Evolutionary conservation across 2,329 filamentous ascomycete genomes (phyloP).

Genomic region (Curvularia sp.): DNA sequence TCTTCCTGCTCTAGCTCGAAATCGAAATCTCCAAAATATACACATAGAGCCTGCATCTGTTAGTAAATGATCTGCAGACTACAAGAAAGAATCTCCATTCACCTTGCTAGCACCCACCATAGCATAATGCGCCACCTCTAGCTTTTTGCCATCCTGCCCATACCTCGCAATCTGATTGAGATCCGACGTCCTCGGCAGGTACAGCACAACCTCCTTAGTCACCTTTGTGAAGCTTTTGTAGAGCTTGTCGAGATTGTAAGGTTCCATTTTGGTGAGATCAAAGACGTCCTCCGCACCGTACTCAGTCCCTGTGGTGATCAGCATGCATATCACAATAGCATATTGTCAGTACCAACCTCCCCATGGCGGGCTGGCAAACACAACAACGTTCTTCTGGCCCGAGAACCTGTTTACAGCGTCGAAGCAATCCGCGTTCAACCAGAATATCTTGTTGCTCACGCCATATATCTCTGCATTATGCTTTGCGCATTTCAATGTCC

Average conservation of each 20-base stretch:
- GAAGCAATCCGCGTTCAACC: slow-evolving; percentile 88
- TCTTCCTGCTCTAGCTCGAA: slow-evolving; percentile 37
- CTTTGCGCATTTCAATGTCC: slow-evolving; percentile 86
- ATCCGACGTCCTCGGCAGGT: slow-evolving; percentile 70
- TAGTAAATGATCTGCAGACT: background rate
- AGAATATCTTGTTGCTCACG: slow-evolving; percentile 78
- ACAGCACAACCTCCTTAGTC: slow-evolving; percentile 71
- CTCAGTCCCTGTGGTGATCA: slow-evolving; percentile 60
- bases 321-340: background rate
- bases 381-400: slow-evolving; percentile 61
- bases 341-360: slow-evolving; percentile 62
- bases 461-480: slow-evolving; percentile 89
- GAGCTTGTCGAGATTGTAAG: slow-evolving; percentile 69
- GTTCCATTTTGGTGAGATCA: slow-evolving; percentile 84
- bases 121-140: slow-evolving; percentile 75
- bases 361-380: slow-evolving; percentile 79
- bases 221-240: slow-evolving; percentile 51
- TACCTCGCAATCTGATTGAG: slow-evolving; percentile 50
- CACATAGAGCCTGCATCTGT: slow-evolving; percentile 60
- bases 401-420: slow-evolving; percentile 67
- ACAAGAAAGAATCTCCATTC: slow-evolving; percentile 12
- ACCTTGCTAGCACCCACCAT: slow-evolving; percentile 89
- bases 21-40: slow-evolving; percentile 64
- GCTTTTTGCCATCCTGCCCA: slow-evolving; percentile 41
- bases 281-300: slow-evolving; percentile 76